Base-by-base conservation (phyloP, 306 rosid genomes). In the Inga leiocalycina region DNA sequence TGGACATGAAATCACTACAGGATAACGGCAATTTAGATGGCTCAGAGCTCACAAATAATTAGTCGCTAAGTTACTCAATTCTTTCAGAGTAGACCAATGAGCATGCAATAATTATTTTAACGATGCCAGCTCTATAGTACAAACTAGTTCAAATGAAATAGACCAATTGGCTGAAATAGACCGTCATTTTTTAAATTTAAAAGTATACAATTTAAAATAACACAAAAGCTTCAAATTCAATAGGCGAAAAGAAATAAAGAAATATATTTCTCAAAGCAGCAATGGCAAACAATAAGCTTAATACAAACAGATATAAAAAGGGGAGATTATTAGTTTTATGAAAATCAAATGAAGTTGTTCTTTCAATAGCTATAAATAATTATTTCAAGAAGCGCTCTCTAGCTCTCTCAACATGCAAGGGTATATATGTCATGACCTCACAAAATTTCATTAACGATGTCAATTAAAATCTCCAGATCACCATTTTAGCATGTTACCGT, bases 261-360 rank as follows among this genome's bases (percentile, higher is more conserved):
- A 27, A 64, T 12, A 75, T 34, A 64, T 45, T 11, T 72, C 32
- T 27, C 76, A 14, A 34, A 49, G 71, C 52, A 71, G 61, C 5
- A 45, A 79, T 16, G 76, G 76, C 74, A 68, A 35, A 68, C 5
- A 68, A n/a, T 37, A 19, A 37, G 70, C 19, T 43, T 19, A 54
- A 69, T 70, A 69, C 22, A 46, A 45, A 65, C 66, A 15, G 27
- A 34, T 52, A 52, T 52, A 52, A 52, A 52, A 52, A 52, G 59
- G 59, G 59, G 16, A 13, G 37, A 78, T 11, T 20, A 54, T 30
- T 10, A 84, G 15, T 71, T 34, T 48, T 56, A 72, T 64, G 70
- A 30, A 64, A 27, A 64, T 64, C 59, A 81, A 64, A 64, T 64
- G 35, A 81, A 27, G 54, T 37, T 17, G 48, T 37, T 20, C 73